Evolutionary conservation across 2,329 filamentous ascomycete species (phyloP).

Genomic region (Aspergillus ochraceus): DNA sequence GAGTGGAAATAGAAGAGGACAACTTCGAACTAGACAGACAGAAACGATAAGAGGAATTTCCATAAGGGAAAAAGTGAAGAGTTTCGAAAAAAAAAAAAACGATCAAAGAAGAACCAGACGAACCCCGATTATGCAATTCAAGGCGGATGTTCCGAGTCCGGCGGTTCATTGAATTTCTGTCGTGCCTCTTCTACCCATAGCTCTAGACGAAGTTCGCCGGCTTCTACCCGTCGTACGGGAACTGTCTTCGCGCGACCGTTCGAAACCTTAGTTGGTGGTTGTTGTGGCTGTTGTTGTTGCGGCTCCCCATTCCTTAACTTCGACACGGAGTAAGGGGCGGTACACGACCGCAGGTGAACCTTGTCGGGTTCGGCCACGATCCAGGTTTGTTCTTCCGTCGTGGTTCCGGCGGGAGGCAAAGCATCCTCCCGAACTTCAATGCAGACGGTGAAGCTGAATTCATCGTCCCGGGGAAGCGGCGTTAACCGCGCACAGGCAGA

Average conservation of each 20-base stretch:
- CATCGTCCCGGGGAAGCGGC: conserved; percentile 46
- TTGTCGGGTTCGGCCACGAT: conserved; percentile 57
- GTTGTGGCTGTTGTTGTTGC: conserved; percentile 36
- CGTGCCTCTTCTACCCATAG: conserved; percentile 68
- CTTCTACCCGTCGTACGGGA: conserved; percentile 63
- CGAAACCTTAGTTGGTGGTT: conserved; percentile 32
- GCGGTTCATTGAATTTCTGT: conserved; percentile 51
- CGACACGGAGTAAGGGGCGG: conserved; percentile 41
- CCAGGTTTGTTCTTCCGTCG: conserved; percentile 57
- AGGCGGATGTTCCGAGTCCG: conserved; percentile 38
- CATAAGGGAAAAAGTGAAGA: not conserved
- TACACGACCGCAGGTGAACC: conserved; percentile 39
- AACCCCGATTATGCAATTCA: conserved; percentile 23
- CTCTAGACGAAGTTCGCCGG: conserved; percentile 66
- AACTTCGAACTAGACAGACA: conserved; percentile 16
- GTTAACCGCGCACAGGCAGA: conserved; percentile 45
- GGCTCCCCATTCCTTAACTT: conserved; percentile 38
- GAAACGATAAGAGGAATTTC: not conserved
- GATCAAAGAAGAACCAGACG: not conserved
- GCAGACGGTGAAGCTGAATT: conserved; percentile 51
- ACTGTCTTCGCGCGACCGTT: conserved; percentile 57
- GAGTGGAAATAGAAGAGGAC: conserved; percentile 13
- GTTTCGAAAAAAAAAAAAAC: not conserved
- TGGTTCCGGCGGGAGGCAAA: conserved; percentile 47
- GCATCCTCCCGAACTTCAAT: conserved; percentile 50